These are phyloP conservation scores for Rossbeevera mucosa DNA, from an alignment of 768 basidiomycete species.

Conservation along the genomic window DNA sequence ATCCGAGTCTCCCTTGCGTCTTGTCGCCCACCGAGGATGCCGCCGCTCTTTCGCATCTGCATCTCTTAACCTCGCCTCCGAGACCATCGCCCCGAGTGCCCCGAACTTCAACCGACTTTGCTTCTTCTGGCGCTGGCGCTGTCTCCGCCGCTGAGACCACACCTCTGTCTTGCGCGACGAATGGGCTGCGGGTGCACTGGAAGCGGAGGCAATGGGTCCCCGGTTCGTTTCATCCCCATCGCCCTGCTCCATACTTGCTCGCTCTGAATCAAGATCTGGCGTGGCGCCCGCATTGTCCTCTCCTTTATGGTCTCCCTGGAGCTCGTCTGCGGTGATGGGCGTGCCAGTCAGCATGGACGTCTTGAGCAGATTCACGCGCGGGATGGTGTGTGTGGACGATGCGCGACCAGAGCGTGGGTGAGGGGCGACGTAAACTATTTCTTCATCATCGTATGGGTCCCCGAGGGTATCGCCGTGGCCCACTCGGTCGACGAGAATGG, in stretches of 20 bases:
- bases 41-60: slow-evolving; percentile 26
- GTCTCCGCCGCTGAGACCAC: slow-evolving; percentile 15
- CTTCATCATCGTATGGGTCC: slow-evolving; percentile 44
- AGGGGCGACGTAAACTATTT: slow-evolving; percentile 78
- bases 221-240: slow-evolving; percentile 5
- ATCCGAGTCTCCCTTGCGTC: slow-evolving; percentile 62
- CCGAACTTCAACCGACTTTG: slow-evolving; percentile 34
- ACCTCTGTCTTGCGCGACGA: slow-evolving; percentile 22
- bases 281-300: background rate
- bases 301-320: background rate
- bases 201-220: slow-evolving; percentile 7
- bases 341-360: slow-evolving; percentile 27
- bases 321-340: background rate
- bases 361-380: slow-evolving; percentile 14
- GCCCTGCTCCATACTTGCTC: background rate
- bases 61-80: slow-evolving; percentile 47
- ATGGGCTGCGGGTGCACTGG: slow-evolving; percentile 11
- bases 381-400: slow-evolving; percentile 13
- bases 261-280: background rate
- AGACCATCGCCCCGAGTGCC: slow-evolving; percentile 49
- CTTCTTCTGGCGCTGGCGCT: slow-evolving; percentile 21
- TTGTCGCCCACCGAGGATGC: slow-evolving; percentile 43
- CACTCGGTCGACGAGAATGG: slow-evolving; percentile 21
- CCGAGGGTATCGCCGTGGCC: slow-evolving; percentile 15
- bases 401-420: slow-evolving; percentile 45